Evolutionary conservation across 2,329 filamentous ascomycete genomes (phyloP), one percentile per base, ranked within the genome.

Genomic region (Microcera coccophila): DNA sequence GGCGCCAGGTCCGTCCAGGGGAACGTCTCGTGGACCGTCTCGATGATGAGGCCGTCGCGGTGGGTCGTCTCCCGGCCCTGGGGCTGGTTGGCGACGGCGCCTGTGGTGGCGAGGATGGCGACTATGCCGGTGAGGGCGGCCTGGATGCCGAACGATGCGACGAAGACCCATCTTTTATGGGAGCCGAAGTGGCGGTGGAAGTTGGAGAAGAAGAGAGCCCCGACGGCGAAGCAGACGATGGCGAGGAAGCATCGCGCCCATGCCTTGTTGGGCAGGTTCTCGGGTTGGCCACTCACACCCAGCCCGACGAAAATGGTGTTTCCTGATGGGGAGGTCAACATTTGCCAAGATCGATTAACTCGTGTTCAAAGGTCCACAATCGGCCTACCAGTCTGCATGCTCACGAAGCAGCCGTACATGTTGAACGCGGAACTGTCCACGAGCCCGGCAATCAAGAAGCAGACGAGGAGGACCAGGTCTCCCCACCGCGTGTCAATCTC

Each of bases 401-500:
- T 59, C 36, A 59, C 56, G 46, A 59, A 59, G 39, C 56, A 59
- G 1, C 56, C 56, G 5, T 59, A 59, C 55, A 59, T 52, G 44
- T 56, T 59, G 19, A 59, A 59, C 2, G 56, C 56, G 5, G 56
- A 55, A 28, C 56, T 59, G 24, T 59, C 56, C 4, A 59, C 56
- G 1, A 59, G 47, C 15, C 56, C 56, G 3, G 55, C 56, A 7
- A 59, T 26, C 11, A 59, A 46, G 44, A 59, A 59, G n/a, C 56
- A 59, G 8, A 53, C 26, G 4, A 59, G 44, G 0, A 59, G 37
- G 15, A 59, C 20, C 3, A 56, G 4, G 17, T 59, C 56, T n/a
- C 45, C 49, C 56, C 56, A 59, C 54, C 39, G 38, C 12, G 44
- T 42, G 24, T 52, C 48, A 18, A 59, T 31, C 4, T 59, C 56